phyloP scores from a whole-genome alignment of 106 monocot species.

The Vanilla planifolia region DNA sequence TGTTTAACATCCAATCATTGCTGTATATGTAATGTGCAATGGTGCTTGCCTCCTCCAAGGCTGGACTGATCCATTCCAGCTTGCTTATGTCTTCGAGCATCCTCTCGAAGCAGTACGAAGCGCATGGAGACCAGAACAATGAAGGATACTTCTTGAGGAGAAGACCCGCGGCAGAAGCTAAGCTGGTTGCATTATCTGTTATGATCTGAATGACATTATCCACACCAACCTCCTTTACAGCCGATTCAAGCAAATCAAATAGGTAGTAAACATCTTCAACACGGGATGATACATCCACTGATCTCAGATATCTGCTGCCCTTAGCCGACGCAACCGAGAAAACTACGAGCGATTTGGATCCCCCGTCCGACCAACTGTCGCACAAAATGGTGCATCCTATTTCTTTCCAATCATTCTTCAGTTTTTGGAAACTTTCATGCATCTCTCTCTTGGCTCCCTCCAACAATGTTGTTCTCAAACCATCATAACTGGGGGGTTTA shows the following conservation, averaged over 20 bases:
- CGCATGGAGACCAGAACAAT: constrained; percentile 43
- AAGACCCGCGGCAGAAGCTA: constrained; percentile 17
- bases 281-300: constrained; percentile 33
- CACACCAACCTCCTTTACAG: constrained; percentile 28
- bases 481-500: constrained; percentile 29
- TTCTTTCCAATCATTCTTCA: constrained; percentile 30
- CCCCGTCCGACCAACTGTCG: constrained; percentile 46
- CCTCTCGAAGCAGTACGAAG: constrained; percentile 41
- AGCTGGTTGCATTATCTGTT: constrained; percentile 32
- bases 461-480: constrained; percentile 29
- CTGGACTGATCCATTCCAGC: constrained; percentile 22
- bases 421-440: constrained; percentile 12
- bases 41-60: constrained; percentile 27
- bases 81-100: constrained; percentile 46
- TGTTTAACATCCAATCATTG: constrained; percentile 15
- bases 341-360: constrained; percentile 30
- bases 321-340: constrained; percentile 39
- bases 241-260: constrained; percentile 35
- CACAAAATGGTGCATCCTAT: constrained; percentile 38
- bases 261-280: constrained; percentile 33
- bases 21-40: constrained; percentile 24
- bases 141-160: constrained; percentile 40
- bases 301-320: constrained; percentile 19
- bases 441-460: constrained; percentile 30
- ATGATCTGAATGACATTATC: constrained; percentile 39